A percentile compares a stretch with the other conserved stretches of the same genome.
phyloP scores from a whole-genome alignment of 2,329 filamentous ascomycete species.

The Diaporthe ilicicola region DNA sequence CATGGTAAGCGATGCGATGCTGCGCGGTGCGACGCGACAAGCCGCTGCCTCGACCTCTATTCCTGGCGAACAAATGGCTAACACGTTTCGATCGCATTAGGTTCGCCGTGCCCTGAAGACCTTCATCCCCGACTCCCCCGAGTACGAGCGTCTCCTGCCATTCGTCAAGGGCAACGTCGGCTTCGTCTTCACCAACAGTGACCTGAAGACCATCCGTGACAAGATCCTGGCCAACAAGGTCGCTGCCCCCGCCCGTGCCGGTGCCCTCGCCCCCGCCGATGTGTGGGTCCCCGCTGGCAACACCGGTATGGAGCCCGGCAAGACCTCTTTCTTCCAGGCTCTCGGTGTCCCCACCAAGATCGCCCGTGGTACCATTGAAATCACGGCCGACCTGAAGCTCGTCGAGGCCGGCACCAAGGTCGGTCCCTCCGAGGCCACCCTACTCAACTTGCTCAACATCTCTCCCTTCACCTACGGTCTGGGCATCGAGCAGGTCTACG shows the following conservation, averaged over 20 bases:
- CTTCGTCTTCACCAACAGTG: slow-evolving; percentile 99
- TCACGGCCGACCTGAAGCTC: slow-evolving; percentile 97
- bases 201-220: slow-evolving; percentile 91
- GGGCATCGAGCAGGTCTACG: slow-evolving; percentile 95
- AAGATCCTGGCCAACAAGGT: slow-evolving; percentile 98
- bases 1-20: slow-evolving; percentile 72
- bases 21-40: background rate
- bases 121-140: slow-evolving; percentile 88
- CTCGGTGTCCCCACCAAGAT: slow-evolving; percentile 99
- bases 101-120: slow-evolving; percentile 97
- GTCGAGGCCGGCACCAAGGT: slow-evolving; percentile 93
- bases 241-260: slow-evolving; percentile 95
- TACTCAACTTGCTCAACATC: slow-evolving; percentile 99
- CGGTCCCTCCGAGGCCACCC: slow-evolving; percentile 97
- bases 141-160: slow-evolving; percentile 98
- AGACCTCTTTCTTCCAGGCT: slow-evolving; percentile 99
- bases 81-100: slow-evolving; percentile 49
- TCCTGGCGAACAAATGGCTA: background rate
- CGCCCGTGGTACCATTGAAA: slow-evolving; percentile 99
- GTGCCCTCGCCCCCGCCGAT: slow-evolving; percentile 92
- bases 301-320: slow-evolving; percentile 99
- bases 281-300: slow-evolving; percentile 97
- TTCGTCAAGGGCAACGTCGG: slow-evolving; percentile 97
- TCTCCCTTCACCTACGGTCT: slow-evolving; percentile 99
- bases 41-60: no score